Percentiles rank a stretch among this genome's conserved stretches.
Evolutionary conservation across 148 eudicot genomes (phyloP).

Genomic region (Silene uniflora): DNA sequence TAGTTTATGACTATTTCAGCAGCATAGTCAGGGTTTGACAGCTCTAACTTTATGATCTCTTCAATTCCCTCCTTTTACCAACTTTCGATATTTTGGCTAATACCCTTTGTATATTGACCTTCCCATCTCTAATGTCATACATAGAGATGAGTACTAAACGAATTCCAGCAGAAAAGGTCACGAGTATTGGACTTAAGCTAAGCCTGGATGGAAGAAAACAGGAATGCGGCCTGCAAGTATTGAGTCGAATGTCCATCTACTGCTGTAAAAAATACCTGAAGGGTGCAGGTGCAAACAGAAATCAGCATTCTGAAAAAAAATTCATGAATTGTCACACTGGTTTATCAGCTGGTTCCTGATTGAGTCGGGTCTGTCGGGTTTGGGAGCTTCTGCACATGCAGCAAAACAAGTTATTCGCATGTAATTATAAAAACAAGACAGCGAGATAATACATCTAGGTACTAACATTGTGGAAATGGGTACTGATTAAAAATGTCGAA

Average conservation of each 20-base stretch:
- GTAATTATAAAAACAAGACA: too few relatives aligned
- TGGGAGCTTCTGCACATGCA: conserved; percentile 52
- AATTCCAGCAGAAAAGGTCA: conserved; percentile 59
- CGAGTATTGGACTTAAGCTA: conserved; percentile 55
- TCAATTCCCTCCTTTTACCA: conserved; percentile 47
- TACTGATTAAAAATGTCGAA: too few relatives aligned
- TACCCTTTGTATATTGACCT: conserved; percentile 37
- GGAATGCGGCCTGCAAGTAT: conserved; percentile 81
- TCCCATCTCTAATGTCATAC: conserved; percentile 41
- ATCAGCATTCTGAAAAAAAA: conserved; percentile 45
- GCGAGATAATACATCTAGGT: too few relatives aligned
- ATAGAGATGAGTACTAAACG: conserved; percentile 55
- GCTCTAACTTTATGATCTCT: conserved; percentile 28
- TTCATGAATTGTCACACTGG: conserved; percentile 37
- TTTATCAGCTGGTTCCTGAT: conserved; percentile 44
- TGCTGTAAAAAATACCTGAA: conserved; percentile 59
- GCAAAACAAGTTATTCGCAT: conserved; percentile 36
- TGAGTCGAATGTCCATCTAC: conserved; percentile 69
- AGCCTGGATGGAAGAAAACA: conserved; percentile 69
- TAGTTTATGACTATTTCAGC: too few relatives aligned
- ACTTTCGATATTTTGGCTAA: conserved; percentile 42
- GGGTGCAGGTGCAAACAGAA: conserved; percentile 64
- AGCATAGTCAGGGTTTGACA: too few relatives aligned
- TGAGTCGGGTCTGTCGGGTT: conserved; percentile 46
- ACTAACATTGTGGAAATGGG: too few relatives aligned